Base-by-base conservation (phyloP, 1,284 basidiomycete genomes). In the Ganoderma sinense region DNA sequence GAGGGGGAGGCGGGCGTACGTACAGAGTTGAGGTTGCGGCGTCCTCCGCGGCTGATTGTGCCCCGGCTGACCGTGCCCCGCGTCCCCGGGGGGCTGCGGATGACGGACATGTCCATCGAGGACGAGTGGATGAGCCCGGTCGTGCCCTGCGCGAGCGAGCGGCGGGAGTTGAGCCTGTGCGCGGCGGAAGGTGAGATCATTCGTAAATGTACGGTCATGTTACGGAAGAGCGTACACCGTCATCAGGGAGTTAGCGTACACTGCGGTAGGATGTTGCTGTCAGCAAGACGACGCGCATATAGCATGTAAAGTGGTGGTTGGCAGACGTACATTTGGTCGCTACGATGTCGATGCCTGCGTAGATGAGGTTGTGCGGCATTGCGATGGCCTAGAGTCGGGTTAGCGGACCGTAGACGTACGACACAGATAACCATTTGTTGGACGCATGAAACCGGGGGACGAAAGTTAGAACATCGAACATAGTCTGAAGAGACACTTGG, bases 231-330 rank as follows among this genome's bases (percentile, higher is more conserved):
- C 72, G 62, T 64, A 73, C 72, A 69, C 72, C 1, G 69, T 69
- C 72, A 73, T 66, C 45, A 73, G 64, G 6, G 72, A 67, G 65
- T 71, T 73, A 8, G 69, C 72, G 29, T 73, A 71, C 23, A 71
- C 72, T 73, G 65, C 11, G 31, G 31, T 13, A 36, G 8, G 16
- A 10, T 29, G 55, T 62, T 8, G 16, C 8, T 29, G 55, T 62
- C 14, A 29, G 33, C 20, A 14, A 23, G 23, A 23, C 2, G 4
- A 39, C 10, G 0, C 11, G 41, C 40, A 3, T 63, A 20, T 36
- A 7, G 31, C 4, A 13, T 23, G 20, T 5, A 0, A 16, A 20
- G 7, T 10, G 33, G n/a, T 13, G n/a, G 2, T 43, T 43, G 41
- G 41, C 1, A 11, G 43, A 56, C 71, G 14, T 40, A 73, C 71